phyloP scores from a whole-genome alignment of 169 alveolate species.

The Plasmodium sp. region DNA sequence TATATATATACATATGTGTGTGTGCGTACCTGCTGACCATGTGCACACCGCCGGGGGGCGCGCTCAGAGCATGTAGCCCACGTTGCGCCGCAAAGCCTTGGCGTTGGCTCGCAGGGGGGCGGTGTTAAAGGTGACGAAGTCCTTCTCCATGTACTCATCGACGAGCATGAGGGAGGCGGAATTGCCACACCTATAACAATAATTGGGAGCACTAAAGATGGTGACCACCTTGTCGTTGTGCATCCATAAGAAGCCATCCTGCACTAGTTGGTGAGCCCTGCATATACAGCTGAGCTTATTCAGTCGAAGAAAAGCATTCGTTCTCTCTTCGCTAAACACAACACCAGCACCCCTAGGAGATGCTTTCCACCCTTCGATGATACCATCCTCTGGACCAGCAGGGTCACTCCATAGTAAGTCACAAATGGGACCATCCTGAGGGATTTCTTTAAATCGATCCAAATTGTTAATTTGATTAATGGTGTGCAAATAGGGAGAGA shows the following conservation, averaged over 20 bases:
- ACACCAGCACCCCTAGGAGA: constrained; percentile 99
- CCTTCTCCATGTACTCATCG: constrained; percentile 94
- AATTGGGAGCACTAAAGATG: constrained; percentile 96
- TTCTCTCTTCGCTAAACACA: constrained; percentile 96
- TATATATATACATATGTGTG: too few relatives aligned
- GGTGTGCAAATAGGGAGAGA: constrained; percentile 94
- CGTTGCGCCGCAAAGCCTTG: constrained; percentile 28
- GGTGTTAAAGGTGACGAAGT: constrained; percentile 89
- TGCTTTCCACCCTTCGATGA: constrained; percentile 92
- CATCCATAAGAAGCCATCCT: constrained; percentile 95
- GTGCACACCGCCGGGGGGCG: background rate
- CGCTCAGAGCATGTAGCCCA: constrained; percentile 37
- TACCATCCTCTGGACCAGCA: constrained; percentile 90
- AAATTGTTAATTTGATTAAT: constrained; percentile 94
- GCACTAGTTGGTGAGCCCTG: constrained; percentile 97
- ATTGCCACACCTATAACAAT: constrained; percentile 96
- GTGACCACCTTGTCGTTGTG: constrained; percentile 94
- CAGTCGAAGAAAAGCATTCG: constrained; percentile 90
- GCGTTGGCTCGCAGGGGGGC: constrained; percentile 86
- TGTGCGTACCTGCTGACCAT: background rate
- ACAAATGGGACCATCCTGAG: constrained; percentile 99
- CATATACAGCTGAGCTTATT: constrained; percentile 96
- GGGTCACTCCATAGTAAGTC: constrained; percentile 99
- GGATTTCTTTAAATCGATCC: constrained; percentile 91
- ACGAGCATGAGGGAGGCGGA: constrained; percentile 96